These are phyloP conservation scores for Fistulinella cinereoalba DNA, from an alignment of 1,284 basidiomycete genomes.

Conservation along the genomic window DNA sequence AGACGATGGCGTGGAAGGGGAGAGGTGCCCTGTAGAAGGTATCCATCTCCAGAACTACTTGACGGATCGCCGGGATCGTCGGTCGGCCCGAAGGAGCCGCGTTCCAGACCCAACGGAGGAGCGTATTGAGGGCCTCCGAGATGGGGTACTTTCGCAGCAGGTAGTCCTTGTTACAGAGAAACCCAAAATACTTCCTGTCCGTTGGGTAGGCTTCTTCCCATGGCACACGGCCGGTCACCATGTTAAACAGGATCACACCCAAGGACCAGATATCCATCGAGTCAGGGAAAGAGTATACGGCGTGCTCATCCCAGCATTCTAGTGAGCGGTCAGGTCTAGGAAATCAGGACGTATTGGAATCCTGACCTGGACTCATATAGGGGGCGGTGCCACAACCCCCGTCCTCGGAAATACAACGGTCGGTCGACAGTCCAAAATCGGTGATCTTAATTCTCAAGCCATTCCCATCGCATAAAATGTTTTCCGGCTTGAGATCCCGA, in stretches of 20 bases:
- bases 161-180: slow-evolving; percentile 61
- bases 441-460: slow-evolving; percentile 66
- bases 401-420: slow-evolving; percentile 60
- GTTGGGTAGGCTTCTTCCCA: slow-evolving; percentile 75
- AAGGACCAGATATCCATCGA: slow-evolving; percentile 86
- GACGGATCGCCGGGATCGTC: slow-evolving; percentile 56
- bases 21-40: too few species aligned
- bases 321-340: slow-evolving; percentile 10
- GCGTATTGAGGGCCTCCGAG: slow-evolving; percentile 50
- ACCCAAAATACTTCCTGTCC: slow-evolving; percentile 75
- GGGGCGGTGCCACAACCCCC: slow-evolving; percentile 79
- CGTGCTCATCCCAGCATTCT: slow-evolving; percentile 56
- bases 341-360: neutral
- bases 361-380: slow-evolving; percentile 77
- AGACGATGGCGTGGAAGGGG: too few species aligned
- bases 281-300: slow-evolving; percentile 44
- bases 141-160: slow-evolving; percentile 70
- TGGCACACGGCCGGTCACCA: slow-evolving; percentile 84
- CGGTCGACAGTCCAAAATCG: slow-evolving; percentile 84
- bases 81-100: slow-evolving; percentile 51
- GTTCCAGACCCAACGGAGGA: slow-evolving; percentile 59
- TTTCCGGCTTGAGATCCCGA: slow-evolving; percentile 88
- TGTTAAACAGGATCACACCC: slow-evolving; percentile 52
- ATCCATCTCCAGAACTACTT: slow-evolving; percentile 52
- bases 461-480: slow-evolving; percentile 65